These are phyloP conservation scores for Tubosaeta sp. DNA, from an alignment of 768 basidiomycete species.

Conservation along the genomic window DNA sequence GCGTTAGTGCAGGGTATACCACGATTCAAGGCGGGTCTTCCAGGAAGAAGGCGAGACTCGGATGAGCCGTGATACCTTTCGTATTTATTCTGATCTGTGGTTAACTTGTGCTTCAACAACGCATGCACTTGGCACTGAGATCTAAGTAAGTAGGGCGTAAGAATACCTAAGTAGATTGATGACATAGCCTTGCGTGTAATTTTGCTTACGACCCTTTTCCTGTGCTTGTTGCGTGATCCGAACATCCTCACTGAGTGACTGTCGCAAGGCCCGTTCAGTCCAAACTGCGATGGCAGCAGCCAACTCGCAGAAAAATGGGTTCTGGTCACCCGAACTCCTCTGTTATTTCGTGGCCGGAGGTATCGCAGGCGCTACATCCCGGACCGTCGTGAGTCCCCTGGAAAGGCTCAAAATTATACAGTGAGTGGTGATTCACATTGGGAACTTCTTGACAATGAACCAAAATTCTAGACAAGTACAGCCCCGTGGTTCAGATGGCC, in stretches of 20 bases:
- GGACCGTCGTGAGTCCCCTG: constrained; percentile 89
- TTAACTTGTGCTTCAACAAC: neutral
- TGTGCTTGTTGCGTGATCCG: constrained; percentile 7
- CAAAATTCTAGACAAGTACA: constrained; percentile 76
- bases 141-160: too few species aligned
- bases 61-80: constrained; percentile 23
- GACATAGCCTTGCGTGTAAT: too few species aligned
- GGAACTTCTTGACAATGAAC: constrained; percentile 1
- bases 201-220: constrained; percentile 1
- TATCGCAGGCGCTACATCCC: constrained; percentile 60
- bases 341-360: constrained; percentile 56
- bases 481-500: constrained; percentile 52
- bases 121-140: too few species aligned
- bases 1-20: constrained; percentile 43
- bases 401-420: constrained; percentile 96
- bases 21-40: constrained; percentile 35
- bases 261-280: constrained; percentile 4
- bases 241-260: constrained; percentile 1
- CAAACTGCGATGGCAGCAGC: constrained; percentile 19
- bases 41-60: constrained; percentile 61
- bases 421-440: constrained; percentile 43
- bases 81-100: too few species aligned
- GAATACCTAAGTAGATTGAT: too few species aligned
- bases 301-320: constrained; percentile 26
- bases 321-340: constrained; percentile 29